phyloP scores from a whole-genome alignment of 2,329 filamentous ascomycete species.

The Teratosphaeria epicoccoides region DNA sequence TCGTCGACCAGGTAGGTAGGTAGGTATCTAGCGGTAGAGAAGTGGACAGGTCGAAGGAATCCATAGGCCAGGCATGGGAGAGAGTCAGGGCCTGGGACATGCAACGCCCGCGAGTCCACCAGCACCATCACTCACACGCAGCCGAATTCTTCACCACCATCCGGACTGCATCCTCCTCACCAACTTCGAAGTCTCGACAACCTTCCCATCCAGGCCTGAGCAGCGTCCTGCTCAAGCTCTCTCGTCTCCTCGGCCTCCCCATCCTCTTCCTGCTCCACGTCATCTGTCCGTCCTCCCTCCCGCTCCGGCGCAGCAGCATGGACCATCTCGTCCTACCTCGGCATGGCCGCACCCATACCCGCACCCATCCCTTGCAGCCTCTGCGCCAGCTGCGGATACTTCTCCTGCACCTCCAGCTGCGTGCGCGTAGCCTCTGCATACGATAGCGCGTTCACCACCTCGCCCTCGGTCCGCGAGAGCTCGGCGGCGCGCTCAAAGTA shows the following conservation, averaged over 20 bases:
- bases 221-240: background rate
- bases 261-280: too few species aligned
- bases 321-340: background rate
- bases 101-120: too few species aligned
- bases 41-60: too few species aligned
- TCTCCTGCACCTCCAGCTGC: constrained; percentile 64
- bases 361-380: constrained; percentile 38
- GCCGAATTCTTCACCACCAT: too few species aligned
- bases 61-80: too few species aligned
- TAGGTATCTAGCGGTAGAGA: too few species aligned
- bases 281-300: background rate
- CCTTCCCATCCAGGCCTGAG: background rate
- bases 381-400: constrained; percentile 41
- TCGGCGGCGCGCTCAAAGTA: constrained; percentile 97
- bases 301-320: background rate
- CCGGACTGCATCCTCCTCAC: too few species aligned
- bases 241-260: background rate
- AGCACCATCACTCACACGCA: too few species aligned
- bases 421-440: constrained; percentile 96
- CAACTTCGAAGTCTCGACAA: background rate
- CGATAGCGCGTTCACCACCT: constrained; percentile 90
- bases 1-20: too few species aligned
- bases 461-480: constrained; percentile 83
- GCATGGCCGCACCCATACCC: constrained; percentile 15
- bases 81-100: too few species aligned